Conservation (phyloP, 2,329 filamentous ascomycete genomes). For the Didymella lethalis region DNA sequence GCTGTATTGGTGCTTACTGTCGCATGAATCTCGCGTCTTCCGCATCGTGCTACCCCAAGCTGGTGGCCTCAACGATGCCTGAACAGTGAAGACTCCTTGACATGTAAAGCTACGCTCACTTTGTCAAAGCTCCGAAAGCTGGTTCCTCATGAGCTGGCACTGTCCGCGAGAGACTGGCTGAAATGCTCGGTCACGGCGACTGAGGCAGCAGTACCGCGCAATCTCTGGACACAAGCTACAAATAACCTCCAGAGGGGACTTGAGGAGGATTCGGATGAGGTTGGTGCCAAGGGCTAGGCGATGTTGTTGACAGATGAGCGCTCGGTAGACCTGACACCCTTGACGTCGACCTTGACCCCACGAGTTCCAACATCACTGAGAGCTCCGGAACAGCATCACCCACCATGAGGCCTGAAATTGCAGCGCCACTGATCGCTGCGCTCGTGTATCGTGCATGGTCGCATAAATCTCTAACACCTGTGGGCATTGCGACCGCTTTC, state of each 20-base stretch:
- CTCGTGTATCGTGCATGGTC: slow-evolving; percentile 53
- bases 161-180: neutral
- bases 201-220: neutral
- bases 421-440: slow-evolving; percentile 45
- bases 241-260: neutral
- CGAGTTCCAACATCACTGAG: slow-evolving; percentile 25
- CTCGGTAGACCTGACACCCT: slow-evolving; percentile 5
- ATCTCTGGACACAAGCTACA: neutral
- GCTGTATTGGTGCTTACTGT: slow-evolving; percentile 7
- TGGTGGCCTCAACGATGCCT: neutral
- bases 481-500: slow-evolving; percentile 75
- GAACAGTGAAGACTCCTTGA: neutral
- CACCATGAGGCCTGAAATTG: slow-evolving; percentile 43
- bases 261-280: neutral
- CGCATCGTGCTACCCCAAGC: neutral
- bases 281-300: slow-evolving; percentile 15
- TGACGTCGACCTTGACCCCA: slow-evolving; percentile 23
- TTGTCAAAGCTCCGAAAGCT: neutral
- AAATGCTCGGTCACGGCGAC: neutral
- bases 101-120: neutral
- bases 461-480: slow-evolving; percentile 73
- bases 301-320: slow-evolving; percentile 1
- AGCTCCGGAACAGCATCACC: slow-evolving; percentile 16
- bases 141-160: neutral
- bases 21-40: neutral